phyloP scores from a whole-genome alignment of 768 basidiomycete genomes.

The Tricholoma terreum region DNA sequence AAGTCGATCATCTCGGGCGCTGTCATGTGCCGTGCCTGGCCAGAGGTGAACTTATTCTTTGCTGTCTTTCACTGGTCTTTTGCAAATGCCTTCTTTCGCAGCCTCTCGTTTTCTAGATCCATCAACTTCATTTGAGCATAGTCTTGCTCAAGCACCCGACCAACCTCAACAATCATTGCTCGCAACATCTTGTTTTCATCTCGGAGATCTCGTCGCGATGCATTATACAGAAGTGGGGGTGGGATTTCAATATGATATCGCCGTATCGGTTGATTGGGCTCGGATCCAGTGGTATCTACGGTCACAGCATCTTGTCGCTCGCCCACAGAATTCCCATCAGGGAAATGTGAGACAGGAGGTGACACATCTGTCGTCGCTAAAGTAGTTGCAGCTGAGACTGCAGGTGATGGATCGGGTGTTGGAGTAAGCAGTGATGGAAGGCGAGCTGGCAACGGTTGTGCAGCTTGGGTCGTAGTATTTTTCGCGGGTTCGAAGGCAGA shows the following conservation, averaged over 20 bases:
- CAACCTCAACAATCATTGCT: neutral
- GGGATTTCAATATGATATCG: neutral
- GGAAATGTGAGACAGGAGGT: neutral
- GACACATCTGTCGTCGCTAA: neutral
- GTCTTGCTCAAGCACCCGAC: no score
- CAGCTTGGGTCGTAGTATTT: constrained; percentile 10
- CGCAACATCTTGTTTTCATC: neutral
- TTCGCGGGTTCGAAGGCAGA: neutral
- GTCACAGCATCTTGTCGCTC: neutral
- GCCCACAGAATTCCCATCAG: neutral
- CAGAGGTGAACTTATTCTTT: no score
- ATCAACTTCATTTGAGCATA: no score
- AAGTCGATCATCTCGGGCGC: no score
- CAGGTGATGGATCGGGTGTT: neutral
- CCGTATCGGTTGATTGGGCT: neutral
- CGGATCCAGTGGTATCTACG: neutral
- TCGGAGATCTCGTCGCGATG: neutral
- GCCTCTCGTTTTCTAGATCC: no score
- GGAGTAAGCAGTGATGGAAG: constrained; percentile 4
- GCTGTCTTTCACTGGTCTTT: no score
- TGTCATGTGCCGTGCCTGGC: no score
- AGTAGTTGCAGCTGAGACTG: neutral
- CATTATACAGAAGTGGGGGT: neutral
- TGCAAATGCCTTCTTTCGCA: no score
- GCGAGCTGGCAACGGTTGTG: constrained; percentile 19